Evolutionary conservation across 2,329 filamentous ascomycete species (phyloP), one percentile per base, ranked within the genome.

Genomic region (Penicillium sp.): DNA sequence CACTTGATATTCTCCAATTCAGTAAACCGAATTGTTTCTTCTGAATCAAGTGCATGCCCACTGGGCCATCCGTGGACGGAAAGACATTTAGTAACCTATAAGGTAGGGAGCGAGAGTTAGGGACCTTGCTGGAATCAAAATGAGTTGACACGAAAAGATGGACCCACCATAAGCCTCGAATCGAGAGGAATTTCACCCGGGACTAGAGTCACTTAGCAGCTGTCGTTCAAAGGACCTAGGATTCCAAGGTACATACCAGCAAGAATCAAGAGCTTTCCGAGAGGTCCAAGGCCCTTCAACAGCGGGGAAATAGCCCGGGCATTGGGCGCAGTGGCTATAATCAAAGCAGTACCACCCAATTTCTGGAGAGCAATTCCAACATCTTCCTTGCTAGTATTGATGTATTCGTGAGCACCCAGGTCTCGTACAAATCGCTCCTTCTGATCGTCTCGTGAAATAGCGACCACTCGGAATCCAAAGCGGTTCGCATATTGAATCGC

Each of bases 321-420:
- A 50, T 72, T 73, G 9, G 79, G 79, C 5, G 77, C 78, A 7
- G 79, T 80, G 15, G 73, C 68, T 0, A 81, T 71, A 60, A 80
- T 74, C 56, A 77, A 49, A 1, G 70, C 63, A 6, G 74, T 76
- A 2, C 78, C 76, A 1, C 78, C 77, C 15, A 80, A 61, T 38
- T 72, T 73, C 61, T 77, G 72, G 59, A 80, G 62, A 13, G 72
- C 73, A 22, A 73, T 70, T 7, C 68, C 73, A 26, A 72, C 60
- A 40, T 80, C 76, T 19, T 68, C 72, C 59, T 76, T 73, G 60
- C 72, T 77, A 4, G 50, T 60, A 38, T 72, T 64, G 58, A 88
- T 80, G 69, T 85, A 88, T 56, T 86, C 83, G 59, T 82, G 82
- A 0, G 86, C 86, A 7, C 86, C 86, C 10, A 88, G 76, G 65